phyloP scores from a whole-genome alignment of 257 asterid species.

The Gentiana macrophylla region DNA sequence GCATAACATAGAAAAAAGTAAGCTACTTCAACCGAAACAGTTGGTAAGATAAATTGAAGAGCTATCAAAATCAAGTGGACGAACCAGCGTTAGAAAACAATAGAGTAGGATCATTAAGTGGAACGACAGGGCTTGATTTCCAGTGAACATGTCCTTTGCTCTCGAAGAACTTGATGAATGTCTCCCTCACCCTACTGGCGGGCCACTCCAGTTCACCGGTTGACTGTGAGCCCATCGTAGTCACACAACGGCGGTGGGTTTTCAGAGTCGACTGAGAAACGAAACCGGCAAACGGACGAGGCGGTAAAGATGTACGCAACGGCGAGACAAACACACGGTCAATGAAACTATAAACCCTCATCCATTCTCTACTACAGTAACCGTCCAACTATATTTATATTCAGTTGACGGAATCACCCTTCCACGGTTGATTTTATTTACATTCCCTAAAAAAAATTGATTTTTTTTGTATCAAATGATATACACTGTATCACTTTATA shows the following conservation, averaged over 20 bases:
- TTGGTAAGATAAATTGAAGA: neutral
- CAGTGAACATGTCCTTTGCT: constrained; percentile 49
- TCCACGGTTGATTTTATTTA: no score
- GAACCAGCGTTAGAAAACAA: constrained; percentile 86
- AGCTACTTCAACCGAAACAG: neutral
- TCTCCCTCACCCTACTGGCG: constrained; percentile 49
- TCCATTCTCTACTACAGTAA: constrained; percentile 20
- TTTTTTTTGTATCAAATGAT: no score
- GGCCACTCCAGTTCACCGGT: constrained; percentile 56
- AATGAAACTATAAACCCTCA: constrained; percentile 28
- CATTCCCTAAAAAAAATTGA: no score
- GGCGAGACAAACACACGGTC: neutral
- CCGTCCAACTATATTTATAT: no score
- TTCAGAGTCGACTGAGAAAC: neutral
- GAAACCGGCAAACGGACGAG: constrained; percentile 11
- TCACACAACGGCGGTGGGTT: neutral
- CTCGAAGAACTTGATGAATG: constrained; percentile 57
- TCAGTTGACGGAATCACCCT: no score
- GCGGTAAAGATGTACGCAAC: neutral
- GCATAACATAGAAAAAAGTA: neutral
- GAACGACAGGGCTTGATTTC: constrained; percentile 90
- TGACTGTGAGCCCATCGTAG: constrained; percentile 52
- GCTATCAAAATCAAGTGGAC: neutral
- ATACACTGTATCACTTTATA: no score
- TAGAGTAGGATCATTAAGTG: constrained; percentile 88